A percentile compares a stretch with the other conserved stretches of the same genome.
Evolutionary conservation across 2,329 filamentous ascomycete genomes (phyloP).

Genomic region (Talaromyces sp.): DNA sequence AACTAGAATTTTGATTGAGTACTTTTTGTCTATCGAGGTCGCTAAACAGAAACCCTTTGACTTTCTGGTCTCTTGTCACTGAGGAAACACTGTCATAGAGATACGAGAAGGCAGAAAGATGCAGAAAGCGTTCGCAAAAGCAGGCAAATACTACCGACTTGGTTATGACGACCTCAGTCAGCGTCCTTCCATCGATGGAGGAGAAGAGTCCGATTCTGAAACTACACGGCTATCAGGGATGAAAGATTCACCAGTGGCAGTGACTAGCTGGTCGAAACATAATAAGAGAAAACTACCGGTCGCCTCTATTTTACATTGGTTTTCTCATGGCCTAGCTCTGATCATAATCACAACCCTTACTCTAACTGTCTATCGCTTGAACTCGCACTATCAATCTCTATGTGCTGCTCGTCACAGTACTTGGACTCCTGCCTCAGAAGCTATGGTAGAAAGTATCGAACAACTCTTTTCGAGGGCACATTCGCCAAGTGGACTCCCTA

Average conservation of each 20-base stretch:
- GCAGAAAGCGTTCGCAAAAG: not conserved
- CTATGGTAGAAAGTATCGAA: not conserved
- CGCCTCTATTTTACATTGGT: conserved; percentile 3
- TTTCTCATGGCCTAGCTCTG: not conserved
- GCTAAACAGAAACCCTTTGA: not conserved
- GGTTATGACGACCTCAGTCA: not conserved
- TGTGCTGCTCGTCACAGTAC: not conserved
- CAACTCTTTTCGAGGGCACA: not conserved
- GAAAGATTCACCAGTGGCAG: not conserved
- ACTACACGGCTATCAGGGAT: not conserved
- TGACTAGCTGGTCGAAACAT: not conserved
- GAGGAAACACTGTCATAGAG: not conserved
- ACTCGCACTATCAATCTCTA: not conserved
- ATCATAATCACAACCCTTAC: not conserved
- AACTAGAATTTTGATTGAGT: not conserved
- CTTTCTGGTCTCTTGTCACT: not conserved
- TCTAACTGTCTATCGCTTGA: not conserved
- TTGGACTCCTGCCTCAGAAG: not conserved
- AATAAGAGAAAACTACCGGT: not conserved
- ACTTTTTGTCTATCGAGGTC: not conserved
- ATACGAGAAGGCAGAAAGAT: not conserved
- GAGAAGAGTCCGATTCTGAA: not conserved
- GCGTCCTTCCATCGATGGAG: not conserved
- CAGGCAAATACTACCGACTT: not conserved
- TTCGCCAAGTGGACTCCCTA: conserved; percentile 4